Evolutionary conservation across 345 rosid species (phyloP), one percentile per base, ranked within the genome.

Genomic region (Salix viminalis): DNA sequence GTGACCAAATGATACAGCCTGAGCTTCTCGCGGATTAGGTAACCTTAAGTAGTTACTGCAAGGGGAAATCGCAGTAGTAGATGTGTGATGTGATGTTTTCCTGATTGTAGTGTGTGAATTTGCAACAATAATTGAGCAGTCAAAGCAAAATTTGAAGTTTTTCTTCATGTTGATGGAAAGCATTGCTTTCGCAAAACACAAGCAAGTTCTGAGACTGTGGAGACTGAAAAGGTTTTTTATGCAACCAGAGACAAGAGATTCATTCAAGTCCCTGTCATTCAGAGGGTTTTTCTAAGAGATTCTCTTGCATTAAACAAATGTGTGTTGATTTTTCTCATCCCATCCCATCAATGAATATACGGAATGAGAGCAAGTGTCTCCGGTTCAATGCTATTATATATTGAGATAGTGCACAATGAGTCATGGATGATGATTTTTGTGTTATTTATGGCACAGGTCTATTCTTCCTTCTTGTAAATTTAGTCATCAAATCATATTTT

Each of bases 401-500:
- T 2, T 54, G 60, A 54, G 60, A 54, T 7, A 21, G 60, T 54
- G 24, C 23, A 18, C n/a, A 21, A 21, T 54, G 60, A 21, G 23
- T 54, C 24, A 37, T 34, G 46, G 4, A 34, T 42, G 23, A 36
- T 65, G 77, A 70, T 67, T 32, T 52, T 14, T 21, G n/a, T 62
- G 75, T 15, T 36, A n/a, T 73, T 37, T 60, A 23, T 58, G 46
- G 37, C 15, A 0, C 5, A 16, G 13, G 39, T 11, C 62, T n/a
- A 11, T 34, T n/a, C 46, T 24, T 50, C 19, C 32, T 50, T 21
- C 65, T 16, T 36, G 24, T 50, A 12, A 7, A 70, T 76, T 23
- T 21, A 50, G 70, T 73, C 69, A 76, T 65, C 77, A 23, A 37
- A 56, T 71, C 72, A 70, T 36, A 7, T 52, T 46, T 72, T 18